These are phyloP conservation scores for Teratosphaeria gauchensis DNA, from an alignment of 2,329 filamentous ascomycete genomes.

Conservation along the genomic window DNA sequence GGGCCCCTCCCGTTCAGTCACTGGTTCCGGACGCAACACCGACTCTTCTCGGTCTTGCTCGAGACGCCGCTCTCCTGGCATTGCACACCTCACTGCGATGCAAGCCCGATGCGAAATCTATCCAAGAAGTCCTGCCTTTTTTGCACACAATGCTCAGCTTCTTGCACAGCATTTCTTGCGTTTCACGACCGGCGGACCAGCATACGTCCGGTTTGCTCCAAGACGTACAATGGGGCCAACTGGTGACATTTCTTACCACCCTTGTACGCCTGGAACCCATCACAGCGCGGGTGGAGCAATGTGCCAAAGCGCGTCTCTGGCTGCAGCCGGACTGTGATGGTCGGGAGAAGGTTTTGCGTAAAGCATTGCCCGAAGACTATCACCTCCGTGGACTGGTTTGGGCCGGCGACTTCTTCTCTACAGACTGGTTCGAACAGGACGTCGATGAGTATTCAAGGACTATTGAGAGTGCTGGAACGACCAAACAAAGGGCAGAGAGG, in stretches of 20 bases:
- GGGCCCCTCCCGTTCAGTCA: neutral
- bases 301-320: constrained; percentile 25
- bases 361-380: constrained; percentile 56
- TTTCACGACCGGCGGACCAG: neutral
- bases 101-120: constrained; percentile 27
- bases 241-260: constrained; percentile 44
- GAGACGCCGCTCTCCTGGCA: neutral
- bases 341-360: constrained; percentile 7
- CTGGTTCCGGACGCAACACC: neutral
- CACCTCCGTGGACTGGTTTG: constrained; percentile 53
- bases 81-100: constrained; percentile 2
- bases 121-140: constrained; percentile 46
- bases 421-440: constrained; percentile 49
- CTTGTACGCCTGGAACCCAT: constrained; percentile 24
- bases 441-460: constrained; percentile 1
- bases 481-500: neutral
- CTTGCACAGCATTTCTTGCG: neutral
- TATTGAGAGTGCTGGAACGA: constrained; percentile 1
- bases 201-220: neutral
- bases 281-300: constrained; percentile 27
- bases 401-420: constrained; percentile 47
- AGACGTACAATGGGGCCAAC: constrained; percentile 36
- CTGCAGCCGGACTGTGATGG: constrained; percentile 21
- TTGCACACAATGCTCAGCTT: constrained; percentile 51
- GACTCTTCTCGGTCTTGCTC: neutral